Evolutionary conservation across 306 rosid genomes (phyloP).

Genomic region (Sphenostylis stenocarpa): DNA sequence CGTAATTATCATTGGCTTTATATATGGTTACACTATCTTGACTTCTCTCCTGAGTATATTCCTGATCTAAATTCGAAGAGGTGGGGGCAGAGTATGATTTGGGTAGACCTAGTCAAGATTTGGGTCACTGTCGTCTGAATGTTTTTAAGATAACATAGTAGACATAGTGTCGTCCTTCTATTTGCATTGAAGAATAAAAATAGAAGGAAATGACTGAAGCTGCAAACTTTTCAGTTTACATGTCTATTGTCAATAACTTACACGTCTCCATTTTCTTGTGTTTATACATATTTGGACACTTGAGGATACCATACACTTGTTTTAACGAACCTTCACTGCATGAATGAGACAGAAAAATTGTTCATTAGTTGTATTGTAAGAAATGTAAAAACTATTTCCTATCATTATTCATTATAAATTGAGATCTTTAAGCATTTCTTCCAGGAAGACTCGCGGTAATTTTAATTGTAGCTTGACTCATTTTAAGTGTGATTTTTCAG

Average conservation of each 20-base stretch:
- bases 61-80: not conserved
- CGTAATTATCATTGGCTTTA: slow-evolving; percentile 54
- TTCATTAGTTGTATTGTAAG: not conserved
- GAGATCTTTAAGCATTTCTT: slow-evolving; percentile 19
- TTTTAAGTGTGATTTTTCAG: slow-evolving; percentile 48
- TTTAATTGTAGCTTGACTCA: slow-evolving; percentile 27
- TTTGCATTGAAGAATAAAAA: slow-evolving; percentile 1
- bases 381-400: not conserved
- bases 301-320: slow-evolving; percentile 1
- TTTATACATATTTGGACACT: slow-evolving; percentile 18
- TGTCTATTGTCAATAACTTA: slow-evolving; percentile 11
- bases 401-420: not conserved
- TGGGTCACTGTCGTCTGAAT: slow-evolving; percentile 5
- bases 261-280: slow-evolving; percentile 16
- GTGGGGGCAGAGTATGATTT: not conserved
- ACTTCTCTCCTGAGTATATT: slow-evolving; percentile 9
- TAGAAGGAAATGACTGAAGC: slow-evolving; percentile 6
- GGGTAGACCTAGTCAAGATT: slow-evolving; percentile 24
- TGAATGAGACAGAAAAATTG: not conserved
- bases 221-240: slow-evolving; percentile 4
- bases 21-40: slow-evolving; percentile 23
- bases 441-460: not conserved
- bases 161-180: not conserved
- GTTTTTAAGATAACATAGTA: slow-evolving; percentile 20
- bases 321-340: slow-evolving; percentile 11